These are phyloP conservation scores for Plantago ovata DNA, from an alignment of 257 asterid genomes.

Conservation along the genomic window DNA sequence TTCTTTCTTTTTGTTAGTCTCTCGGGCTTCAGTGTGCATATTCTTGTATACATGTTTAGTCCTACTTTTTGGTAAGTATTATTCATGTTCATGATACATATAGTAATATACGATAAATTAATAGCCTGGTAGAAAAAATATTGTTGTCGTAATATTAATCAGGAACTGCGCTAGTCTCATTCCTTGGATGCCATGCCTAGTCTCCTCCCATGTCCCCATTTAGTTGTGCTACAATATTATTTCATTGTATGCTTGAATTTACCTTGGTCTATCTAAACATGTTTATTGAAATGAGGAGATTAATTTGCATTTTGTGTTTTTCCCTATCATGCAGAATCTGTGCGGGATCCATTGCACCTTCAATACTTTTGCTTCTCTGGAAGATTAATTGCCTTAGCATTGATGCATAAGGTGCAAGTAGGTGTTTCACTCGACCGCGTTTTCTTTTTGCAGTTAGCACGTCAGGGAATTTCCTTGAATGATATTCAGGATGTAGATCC, in stretches of 20 bases:
- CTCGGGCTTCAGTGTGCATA: too few species aligned
- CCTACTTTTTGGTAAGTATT: too few species aligned
- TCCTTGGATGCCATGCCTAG: too few species aligned
- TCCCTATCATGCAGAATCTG: constrained; percentile 56
- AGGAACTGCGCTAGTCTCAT: too few species aligned
- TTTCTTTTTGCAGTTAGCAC: constrained; percentile 70
- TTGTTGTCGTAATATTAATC: too few species aligned
- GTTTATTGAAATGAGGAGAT: constrained; percentile 1
- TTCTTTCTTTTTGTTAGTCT: too few species aligned
- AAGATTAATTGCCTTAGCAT: constrained; percentile 81
- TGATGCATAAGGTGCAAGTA: constrained; percentile 84
- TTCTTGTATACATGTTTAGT: too few species aligned
- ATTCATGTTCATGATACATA: too few species aligned
- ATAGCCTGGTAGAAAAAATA: too few species aligned
- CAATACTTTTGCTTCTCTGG: constrained; percentile 80
- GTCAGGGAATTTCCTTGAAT: constrained; percentile 53
- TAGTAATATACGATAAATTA: too few species aligned
- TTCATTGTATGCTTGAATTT: background rate
- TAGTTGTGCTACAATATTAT: background rate
- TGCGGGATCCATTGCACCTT: constrained; percentile 83
- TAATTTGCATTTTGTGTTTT: constrained; percentile 18
- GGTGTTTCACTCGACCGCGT: constrained; percentile 87
- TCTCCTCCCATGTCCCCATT: too few species aligned
- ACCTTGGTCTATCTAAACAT: background rate
- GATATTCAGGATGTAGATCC: constrained; percentile 88